Percentiles rank a stretch among this genome's conserved stretches.
These are phyloP conservation scores for Lactifluus rugatus DNA, from an alignment of 768 basidiomycete species.

Conservation along the genomic window DNA sequence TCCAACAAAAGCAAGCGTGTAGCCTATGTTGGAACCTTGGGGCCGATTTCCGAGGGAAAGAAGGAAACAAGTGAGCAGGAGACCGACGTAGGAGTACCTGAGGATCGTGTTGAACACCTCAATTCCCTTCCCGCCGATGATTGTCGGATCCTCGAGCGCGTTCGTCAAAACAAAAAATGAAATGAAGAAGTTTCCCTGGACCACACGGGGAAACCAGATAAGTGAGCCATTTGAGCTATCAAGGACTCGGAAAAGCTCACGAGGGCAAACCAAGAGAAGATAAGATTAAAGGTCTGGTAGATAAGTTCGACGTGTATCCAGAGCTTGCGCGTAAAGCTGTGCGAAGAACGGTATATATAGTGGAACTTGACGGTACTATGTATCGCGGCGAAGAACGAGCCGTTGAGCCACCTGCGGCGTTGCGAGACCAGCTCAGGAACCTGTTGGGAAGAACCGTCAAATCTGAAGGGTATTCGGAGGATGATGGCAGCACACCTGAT, in stretches of 20 bases:
- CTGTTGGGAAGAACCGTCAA: slow-evolving; percentile 25
- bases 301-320: slow-evolving; percentile 94
- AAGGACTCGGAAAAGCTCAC: slow-evolving; percentile 31
- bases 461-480: background rate
- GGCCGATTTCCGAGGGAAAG: slow-evolving; percentile 86
- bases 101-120: slow-evolving; percentile 67
- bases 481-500: slow-evolving; percentile 44
- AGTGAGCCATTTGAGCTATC: background rate
- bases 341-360: slow-evolving; percentile 89
- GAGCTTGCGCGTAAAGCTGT: slow-evolving; percentile 71
- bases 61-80: slow-evolving; percentile 81
- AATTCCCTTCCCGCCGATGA: slow-evolving; percentile 49
- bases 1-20: slow-evolving; percentile 75
- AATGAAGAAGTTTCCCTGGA: slow-evolving; percentile 80
- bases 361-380: slow-evolving; percentile 90
- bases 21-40: slow-evolving; percentile 81
- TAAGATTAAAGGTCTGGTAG: slow-evolving; percentile 81
- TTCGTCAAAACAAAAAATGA: slow-evolving; percentile 71
- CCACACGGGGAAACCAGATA: background rate
- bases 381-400: slow-evolving; percentile 95
- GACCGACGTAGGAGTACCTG: slow-evolving; percentile 79
- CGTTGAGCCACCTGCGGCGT: slow-evolving; percentile 93
- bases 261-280: slow-evolving; percentile 88
- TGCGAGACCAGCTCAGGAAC: slow-evolving; percentile 93
- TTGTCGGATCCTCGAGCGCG: slow-evolving; percentile 58